Base-by-base conservation (phyloP, 257 asterid species). In the Gentiana macrophylla region DNA sequence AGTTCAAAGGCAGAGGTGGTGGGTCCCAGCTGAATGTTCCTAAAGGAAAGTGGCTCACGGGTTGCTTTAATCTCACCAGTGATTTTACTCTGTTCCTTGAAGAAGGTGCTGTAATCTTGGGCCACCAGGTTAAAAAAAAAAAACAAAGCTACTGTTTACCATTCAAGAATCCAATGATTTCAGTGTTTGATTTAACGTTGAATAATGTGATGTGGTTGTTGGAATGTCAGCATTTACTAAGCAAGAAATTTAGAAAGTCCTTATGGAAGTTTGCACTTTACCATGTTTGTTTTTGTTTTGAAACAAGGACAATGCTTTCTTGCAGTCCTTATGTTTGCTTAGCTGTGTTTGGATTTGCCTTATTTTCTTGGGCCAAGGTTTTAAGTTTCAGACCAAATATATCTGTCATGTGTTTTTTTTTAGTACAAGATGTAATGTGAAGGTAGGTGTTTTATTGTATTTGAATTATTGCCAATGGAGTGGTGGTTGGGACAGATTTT, bases 1-100 rank as follows among this genome's bases (percentile, higher is more conserved):
- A 62, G 12, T 80, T 62, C 58, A 59, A 7, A 56, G 82, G 72
- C 48, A 52, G 6, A 4, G 90, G 96, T 74, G 90, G 96, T 74
- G 95, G 95, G 79, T 59, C 84, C 69, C 96, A 78, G 70, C 68
- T 91, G 67, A 84, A 77, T 35, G 83, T 91, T 11, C 95, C 98
- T 0, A 61, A 41, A n/a, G 98, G 96, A 44, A 55, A 72, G 52
- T 91, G 95, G 96, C 61, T 91, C 49, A 91, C 98, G 6, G 98
- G 98, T 3, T 82, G 83, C 65, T 91, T 91, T 69, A 91, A 91
- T 55, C 74, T 91, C 32, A 91, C 95, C 37, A 84, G 95, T 52
- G 79, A 91, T 83, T 87, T 87, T 73, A 91, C 96, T 1, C 75
- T 91, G 13, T 87, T 87, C 61, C 90, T 91, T 4, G 74, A 84